Evolutionary conservation across 2,329 filamentous ascomycete species (phyloP).

Genomic region (Aspergillus pseudoviridinutans): DNA sequence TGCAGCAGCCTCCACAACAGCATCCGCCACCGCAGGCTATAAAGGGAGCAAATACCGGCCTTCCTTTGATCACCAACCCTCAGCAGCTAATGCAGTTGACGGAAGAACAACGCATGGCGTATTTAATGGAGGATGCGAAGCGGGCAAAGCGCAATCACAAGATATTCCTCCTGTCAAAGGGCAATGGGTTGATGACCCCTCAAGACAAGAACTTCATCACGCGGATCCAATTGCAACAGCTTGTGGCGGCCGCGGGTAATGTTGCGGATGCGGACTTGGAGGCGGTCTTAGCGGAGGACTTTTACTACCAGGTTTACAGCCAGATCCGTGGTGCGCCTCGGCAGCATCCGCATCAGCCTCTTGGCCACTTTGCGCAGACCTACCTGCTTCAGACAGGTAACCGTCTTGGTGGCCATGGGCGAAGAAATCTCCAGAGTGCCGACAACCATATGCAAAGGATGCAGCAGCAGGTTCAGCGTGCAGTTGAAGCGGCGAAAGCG

Average conservation of each 20-base stretch:
- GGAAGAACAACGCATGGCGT: slow-evolving; percentile 78
- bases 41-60: slow-evolving; percentile 33
- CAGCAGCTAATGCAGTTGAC: slow-evolving; percentile 72
- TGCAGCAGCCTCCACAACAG: slow-evolving; percentile 33
- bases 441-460: slow-evolving; percentile 98
- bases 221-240: slow-evolving; percentile 91
- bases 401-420: slow-evolving; percentile 64
- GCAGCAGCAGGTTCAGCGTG: slow-evolving; percentile 97
- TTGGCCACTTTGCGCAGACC: slow-evolving; percentile 95
- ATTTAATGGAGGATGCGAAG: slow-evolving; percentile 86
- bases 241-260: slow-evolving; percentile 88
- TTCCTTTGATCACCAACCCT: slow-evolving; percentile 61
- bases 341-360: slow-evolving; percentile 85
- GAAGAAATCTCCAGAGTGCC: slow-evolving; percentile 74
- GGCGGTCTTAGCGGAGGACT: slow-evolving; percentile 81
- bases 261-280: slow-evolving; percentile 76
- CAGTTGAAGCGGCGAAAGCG: slow-evolving; percentile 93
- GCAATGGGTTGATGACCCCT: slow-evolving; percentile 97
- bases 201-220: slow-evolving; percentile 99
- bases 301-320: slow-evolving; percentile 97
- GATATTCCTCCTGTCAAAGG: slow-evolving; percentile 86
- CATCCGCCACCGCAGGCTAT: slow-evolving; percentile 31
- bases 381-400: slow-evolving; percentile 94
- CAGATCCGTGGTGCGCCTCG: slow-evolving; percentile 87
- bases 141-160: slow-evolving; percentile 97